These are phyloP conservation scores for Acrocalymma vagum DNA, from an alignment of 2,329 filamentous ascomycete species.

Conservation along the genomic window DNA sequence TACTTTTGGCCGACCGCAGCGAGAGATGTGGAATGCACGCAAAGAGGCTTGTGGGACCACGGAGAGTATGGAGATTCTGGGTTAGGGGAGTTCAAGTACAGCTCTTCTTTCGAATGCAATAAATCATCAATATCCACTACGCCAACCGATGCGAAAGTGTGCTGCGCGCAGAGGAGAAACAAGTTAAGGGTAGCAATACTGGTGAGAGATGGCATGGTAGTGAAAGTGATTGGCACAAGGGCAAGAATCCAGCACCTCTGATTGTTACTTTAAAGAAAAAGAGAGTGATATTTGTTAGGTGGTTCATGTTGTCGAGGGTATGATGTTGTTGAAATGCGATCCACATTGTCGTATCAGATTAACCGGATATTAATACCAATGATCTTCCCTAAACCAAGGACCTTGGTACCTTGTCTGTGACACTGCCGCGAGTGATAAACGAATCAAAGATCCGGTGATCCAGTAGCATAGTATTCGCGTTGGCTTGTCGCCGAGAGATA, in stretches of 20 bases:
- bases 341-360: conserved; percentile 8
- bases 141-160: conserved; percentile 15
- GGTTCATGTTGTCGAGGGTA: too few species aligned
- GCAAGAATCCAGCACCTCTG: too few species aligned
- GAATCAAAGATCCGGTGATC: too few species aligned
- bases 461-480: too few species aligned
- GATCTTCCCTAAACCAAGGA: conserved; percentile 7
- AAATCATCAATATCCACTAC: conserved; percentile 21
- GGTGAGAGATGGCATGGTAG: too few species aligned
- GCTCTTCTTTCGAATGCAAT: conserved; percentile 14
- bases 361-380: conserved; percentile 14
- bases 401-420: conserved; percentile 14
- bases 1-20: conserved; percentile 19
- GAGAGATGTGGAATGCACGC: conserved; percentile 15
- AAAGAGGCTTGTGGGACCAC: conserved; percentile 27
- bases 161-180: background rate
- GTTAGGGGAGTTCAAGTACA: background rate
- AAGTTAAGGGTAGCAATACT: background rate
- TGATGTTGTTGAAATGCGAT: too few species aligned
- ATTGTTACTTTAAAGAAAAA: too few species aligned
- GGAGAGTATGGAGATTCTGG: conserved; percentile 10
- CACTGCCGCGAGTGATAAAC: conserved; percentile 5
- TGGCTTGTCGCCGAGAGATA: conserved; percentile 9
- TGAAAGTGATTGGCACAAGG: too few species aligned
- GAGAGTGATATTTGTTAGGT: background rate